Percentiles rank a stretch among this genome's conserved stretches.
phyloP scores from a whole-genome alignment of 805 yeast species.

The Spathaspora passalidarum region DNA sequence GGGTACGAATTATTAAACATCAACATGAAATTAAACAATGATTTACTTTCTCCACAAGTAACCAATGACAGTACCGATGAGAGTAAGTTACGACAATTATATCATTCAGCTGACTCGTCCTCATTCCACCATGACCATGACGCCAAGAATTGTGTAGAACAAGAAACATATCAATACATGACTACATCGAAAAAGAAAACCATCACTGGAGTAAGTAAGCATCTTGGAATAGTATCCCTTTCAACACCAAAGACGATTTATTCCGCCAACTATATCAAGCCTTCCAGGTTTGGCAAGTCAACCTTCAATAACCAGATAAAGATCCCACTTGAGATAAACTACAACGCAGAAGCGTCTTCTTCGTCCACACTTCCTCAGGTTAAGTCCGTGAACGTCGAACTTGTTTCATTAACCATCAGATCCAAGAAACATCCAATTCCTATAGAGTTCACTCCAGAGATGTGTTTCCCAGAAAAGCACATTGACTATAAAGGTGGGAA shows the following conservation, averaged over 20 bases:
- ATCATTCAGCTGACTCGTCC: conserved; percentile 10
- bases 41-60: conserved; percentile 6
- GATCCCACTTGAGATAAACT: conserved; percentile 21
- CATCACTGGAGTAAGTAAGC: conserved; percentile 28
- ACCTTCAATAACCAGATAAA: conserved; percentile 14
- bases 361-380: conserved; percentile 27
- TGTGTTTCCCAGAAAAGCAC: conserved; percentile 34
- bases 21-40: conserved; percentile 6
- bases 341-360: conserved; percentile 11
- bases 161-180: conserved; percentile 27
- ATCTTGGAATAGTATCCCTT: conserved; percentile 30
- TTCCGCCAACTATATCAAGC: conserved; percentile 29
- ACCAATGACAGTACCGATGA: conserved; percentile 4
- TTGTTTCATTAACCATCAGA: conserved; percentile 33
- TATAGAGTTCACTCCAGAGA: conserved; percentile 37
- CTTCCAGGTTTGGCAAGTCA: conserved; percentile 15
- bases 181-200: conserved; percentile 32
- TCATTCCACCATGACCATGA: conserved; percentile 1
- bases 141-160: conserved; percentile 16
- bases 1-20: conserved; percentile 18
- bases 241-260: conserved; percentile 33
- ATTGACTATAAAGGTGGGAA: conserved; percentile 21
- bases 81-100: conserved; percentile 29
- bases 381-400: conserved; percentile 30
- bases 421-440: conserved; percentile 37